Percentiles rank a stretch among this genome's conserved stretches.
These are phyloP conservation scores for Pythium brachiatum DNA, from an alignment of 352 stramenopile genomes.

Conservation along the genomic window DNA sequence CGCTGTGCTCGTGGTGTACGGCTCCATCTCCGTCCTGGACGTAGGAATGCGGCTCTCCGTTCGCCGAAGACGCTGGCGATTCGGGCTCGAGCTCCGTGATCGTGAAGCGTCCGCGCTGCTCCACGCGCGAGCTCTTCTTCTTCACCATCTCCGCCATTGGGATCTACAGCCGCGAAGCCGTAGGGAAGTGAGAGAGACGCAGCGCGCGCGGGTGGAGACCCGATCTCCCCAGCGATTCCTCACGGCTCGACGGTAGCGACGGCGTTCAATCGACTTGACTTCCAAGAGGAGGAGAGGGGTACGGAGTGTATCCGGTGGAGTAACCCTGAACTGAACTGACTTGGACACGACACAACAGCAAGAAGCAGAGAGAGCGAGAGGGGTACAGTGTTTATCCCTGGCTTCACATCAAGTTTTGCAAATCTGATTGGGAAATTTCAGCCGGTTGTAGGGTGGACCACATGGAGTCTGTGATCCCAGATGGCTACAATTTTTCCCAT, in stretches of 20 bases:
- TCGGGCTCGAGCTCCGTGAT: constrained; percentile 75
- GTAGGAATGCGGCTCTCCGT: not conserved
- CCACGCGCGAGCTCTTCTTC: constrained; percentile 43
- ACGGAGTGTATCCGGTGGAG: no score
- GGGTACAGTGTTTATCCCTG: not conserved
- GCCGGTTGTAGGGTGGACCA: not conserved
- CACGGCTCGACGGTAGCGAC: not conserved
- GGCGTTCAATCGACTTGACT: not conserved
- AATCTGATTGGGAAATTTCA: not conserved
- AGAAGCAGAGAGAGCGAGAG: not conserved
- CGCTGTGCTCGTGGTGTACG: constrained; percentile 6
- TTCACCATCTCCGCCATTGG: not conserved
- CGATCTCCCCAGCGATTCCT: not conserved
- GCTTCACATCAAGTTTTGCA: not conserved
- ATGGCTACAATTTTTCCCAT: not conserved
- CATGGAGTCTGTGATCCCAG: constrained; percentile 3
- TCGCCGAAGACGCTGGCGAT: constrained; percentile 26
- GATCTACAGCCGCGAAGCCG: not conserved
- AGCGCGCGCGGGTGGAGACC: not conserved
- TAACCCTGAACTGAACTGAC: not conserved
- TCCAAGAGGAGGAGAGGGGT: not conserved
- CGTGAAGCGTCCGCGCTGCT: constrained; percentile 78
- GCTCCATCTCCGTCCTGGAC: constrained; percentile 9
- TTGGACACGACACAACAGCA: not conserved
- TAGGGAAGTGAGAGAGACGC: not conserved